Conservation (phyloP, 805 yeast species). For the Lipomyces japonicus region DNA sequence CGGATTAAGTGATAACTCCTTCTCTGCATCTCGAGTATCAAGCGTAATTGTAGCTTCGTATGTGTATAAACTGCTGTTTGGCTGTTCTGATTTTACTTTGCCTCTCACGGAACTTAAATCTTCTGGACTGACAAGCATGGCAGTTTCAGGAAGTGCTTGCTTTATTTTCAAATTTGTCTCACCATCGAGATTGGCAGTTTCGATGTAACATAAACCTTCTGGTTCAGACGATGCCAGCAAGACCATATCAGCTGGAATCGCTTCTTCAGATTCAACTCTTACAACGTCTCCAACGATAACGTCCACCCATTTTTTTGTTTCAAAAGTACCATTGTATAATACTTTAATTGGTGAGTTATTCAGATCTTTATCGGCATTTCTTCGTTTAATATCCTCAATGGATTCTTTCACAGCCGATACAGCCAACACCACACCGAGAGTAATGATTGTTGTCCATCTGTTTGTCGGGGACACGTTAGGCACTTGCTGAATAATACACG, state of each 20-base stretch:
- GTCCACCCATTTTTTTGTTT: conserved; percentile 72
- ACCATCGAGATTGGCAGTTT: conserved; percentile 96
- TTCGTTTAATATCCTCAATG: conserved; percentile 85
- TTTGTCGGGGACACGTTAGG: conserved; percentile 96
- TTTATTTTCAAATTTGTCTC: conserved; percentile 95
- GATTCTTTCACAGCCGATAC: conserved; percentile 93
- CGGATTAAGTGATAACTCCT: conserved; percentile 67
- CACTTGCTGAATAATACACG: conserved; percentile 92
- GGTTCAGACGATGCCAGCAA: conserved; percentile 92
- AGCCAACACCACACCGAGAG: conserved; percentile 73
- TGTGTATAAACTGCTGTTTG: conserved; percentile 89
- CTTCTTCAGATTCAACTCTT: conserved; percentile 76
- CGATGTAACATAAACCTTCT: conserved; percentile 95
- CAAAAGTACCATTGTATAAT: conserved; percentile 62
- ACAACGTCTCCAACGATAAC: conserved; percentile 90
- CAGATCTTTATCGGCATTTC: conserved; percentile 80
- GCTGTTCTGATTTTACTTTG: conserved; percentile 75
- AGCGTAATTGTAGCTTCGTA: conserved; percentile 81
- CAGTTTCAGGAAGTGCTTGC: conserved; percentile 78
- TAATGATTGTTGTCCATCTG: conserved; percentile 90
- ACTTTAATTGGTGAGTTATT: conserved; percentile 74
- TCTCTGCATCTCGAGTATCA: conserved; percentile 34
- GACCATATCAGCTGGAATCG: conserved; percentile 90
- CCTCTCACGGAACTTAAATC: conserved; percentile 56
- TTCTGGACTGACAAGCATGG: conserved; percentile 61